phyloP scores from a whole-genome alignment of 1,284 basidiomycete species.

The Leccinum subrobustum region DNA sequence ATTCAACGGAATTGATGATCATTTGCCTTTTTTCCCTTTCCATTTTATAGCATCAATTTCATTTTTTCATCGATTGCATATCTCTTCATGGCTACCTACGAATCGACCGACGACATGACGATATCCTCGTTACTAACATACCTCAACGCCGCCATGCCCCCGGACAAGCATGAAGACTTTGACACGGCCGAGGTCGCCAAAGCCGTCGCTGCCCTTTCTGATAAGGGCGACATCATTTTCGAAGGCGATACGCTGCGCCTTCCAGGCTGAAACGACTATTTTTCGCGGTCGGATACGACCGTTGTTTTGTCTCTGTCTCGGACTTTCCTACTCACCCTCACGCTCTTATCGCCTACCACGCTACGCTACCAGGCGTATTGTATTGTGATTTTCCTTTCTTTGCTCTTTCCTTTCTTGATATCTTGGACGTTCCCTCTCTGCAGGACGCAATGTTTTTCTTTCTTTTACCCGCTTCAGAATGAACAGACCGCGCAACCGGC shows the following conservation, averaged over 20 bases:
- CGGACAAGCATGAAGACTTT: constrained; percentile 76
- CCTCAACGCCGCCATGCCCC: constrained; percentile 70
- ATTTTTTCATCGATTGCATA: constrained; percentile 56
- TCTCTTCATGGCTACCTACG: constrained; percentile 65
- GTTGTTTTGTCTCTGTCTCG: background rate
- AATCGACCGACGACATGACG: constrained; percentile 59
- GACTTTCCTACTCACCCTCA: background rate
- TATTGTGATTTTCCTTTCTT: constrained; percentile 6
- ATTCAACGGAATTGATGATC: constrained; percentile 9
- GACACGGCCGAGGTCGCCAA: constrained; percentile 69
- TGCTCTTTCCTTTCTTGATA: constrained; percentile 18
- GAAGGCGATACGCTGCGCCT: constrained; percentile 59
- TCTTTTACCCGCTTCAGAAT: background rate
- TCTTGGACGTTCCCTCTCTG: constrained; percentile 27
- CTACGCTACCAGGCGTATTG: constrained; percentile 12
- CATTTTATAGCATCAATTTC: constrained; percentile 49
- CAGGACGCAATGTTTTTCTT: constrained; percentile 14
- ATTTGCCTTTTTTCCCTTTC: background rate
- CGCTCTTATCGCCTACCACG: background rate
- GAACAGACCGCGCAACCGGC: background rate
- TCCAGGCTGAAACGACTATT: constrained; percentile 16
- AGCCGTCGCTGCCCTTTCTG: constrained; percentile 51
- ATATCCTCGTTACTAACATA: constrained; percentile 65
- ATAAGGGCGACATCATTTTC: constrained; percentile 51
- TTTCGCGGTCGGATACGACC: background rate